A percentile compares a stretch with the other conserved stretches of the same genome.
Conservation (phyloP, 176 grass and related monocot genomes). For the Bolboschoenus planiculmis region DNA sequence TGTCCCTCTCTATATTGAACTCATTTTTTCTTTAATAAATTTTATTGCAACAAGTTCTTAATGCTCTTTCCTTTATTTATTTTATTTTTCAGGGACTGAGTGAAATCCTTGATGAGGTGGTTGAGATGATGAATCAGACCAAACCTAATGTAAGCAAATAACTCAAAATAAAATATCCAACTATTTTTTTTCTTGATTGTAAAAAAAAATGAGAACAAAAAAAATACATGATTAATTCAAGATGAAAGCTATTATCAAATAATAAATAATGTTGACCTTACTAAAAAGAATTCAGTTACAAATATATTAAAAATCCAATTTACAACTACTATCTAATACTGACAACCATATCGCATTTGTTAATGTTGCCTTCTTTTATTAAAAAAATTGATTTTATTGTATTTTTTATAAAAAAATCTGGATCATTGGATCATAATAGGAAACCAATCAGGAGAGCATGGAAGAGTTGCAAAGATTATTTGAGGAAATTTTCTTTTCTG, state of each 20-base stretch:
- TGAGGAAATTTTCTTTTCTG: constrained; percentile 63
- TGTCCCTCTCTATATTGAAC: neutral
- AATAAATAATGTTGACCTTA: too few relatives aligned
- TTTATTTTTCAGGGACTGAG: constrained; percentile 47
- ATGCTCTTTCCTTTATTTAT: neutral
- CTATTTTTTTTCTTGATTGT: neutral
- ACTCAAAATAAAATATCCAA: neutral
- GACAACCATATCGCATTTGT: too few relatives aligned
- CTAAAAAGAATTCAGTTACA: neutral
- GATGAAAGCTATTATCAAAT: neutral
- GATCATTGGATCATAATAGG: neutral
- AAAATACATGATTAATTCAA: neutral
- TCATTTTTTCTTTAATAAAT: neutral
- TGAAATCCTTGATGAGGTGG: constrained; percentile 71
- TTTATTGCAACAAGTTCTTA: neutral
- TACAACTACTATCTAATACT: neutral
- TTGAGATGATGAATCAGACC: constrained; percentile 68
- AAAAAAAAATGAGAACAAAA: neutral
- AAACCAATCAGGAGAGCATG: constrained; percentile 35
- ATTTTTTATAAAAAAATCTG: neutral
- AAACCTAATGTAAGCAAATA: constrained; percentile 42
- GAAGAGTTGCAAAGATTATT: constrained; percentile 80
- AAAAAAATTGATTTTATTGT: neutral
- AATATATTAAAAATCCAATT: neutral
- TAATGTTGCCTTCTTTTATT: neutral